Evolutionary conservation across 345 rosid genomes (phyloP).

Genomic region (Jatropha curcas): DNA sequence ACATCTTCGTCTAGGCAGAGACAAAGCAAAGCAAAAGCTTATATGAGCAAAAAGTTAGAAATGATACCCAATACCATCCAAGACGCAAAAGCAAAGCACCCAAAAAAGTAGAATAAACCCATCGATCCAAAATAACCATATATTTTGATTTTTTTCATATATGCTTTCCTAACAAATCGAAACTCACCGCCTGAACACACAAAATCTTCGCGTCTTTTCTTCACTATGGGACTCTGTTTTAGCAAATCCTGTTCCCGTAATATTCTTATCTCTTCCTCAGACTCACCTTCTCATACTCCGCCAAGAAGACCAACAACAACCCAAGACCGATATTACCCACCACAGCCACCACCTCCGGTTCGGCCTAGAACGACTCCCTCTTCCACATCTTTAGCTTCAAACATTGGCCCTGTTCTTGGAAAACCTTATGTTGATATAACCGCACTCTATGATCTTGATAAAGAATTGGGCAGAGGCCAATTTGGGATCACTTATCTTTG

Average conservation of each 20-base stretch:
- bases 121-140: neutral
- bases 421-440: constrained; percentile 27
- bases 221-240: constrained; percentile 51
- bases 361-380: neutral
- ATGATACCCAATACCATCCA: constrained; percentile 17
- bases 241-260: constrained; percentile 41
- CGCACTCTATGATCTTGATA: constrained; percentile 20
- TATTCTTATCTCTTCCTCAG: constrained; percentile 53
- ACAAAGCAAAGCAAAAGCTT: neutral
- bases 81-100: constrained; percentile 27
- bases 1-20: too few species aligned
- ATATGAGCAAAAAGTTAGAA: neutral
- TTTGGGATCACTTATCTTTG: constrained; percentile 30
- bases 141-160: neutral
- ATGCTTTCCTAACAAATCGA: neutral
- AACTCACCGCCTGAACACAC: neutral
- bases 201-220: neutral
- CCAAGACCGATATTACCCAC: constrained; percentile 1
- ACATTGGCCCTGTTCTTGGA: constrained; percentile 33
- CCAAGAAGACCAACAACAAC: constrained; percentile 36
- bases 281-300: constrained; percentile 33
- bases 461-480: constrained; percentile 35
- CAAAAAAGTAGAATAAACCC: neutral
- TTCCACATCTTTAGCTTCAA: constrained; percentile 28
- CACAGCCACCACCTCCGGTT: neutral